Evolutionary conservation across 2,329 filamentous ascomycete species (phyloP).

Genomic region (Colletotrichum endophyticum): DNA sequence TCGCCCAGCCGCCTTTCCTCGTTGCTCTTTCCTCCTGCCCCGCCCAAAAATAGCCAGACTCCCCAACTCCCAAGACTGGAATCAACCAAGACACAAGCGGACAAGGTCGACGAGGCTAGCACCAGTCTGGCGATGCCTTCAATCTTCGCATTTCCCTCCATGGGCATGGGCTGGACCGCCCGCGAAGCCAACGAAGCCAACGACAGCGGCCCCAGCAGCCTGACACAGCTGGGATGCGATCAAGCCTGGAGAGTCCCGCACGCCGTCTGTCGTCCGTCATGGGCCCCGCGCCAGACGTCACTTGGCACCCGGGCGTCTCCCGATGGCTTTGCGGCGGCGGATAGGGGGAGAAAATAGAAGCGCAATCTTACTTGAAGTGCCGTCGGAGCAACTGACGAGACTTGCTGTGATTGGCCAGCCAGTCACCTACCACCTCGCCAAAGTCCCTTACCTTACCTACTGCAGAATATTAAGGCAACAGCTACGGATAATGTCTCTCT

Average conservation of each 20-base stretch:
- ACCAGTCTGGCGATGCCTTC: not conserved
- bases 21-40: slow-evolving; percentile 1
- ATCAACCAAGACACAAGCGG: slow-evolving; percentile 13
- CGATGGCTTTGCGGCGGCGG: not conserved
- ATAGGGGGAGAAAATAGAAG: slow-evolving; percentile 2
- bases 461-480: not conserved
- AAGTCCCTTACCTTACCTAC: not conserved
- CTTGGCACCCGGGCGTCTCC: not conserved
- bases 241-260: not conserved
- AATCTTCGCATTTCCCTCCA: not conserved
- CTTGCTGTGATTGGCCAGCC: not conserved
- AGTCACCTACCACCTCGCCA: not conserved
- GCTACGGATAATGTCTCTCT: not conserved
- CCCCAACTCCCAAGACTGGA: not conserved
- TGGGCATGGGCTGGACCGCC: not conserved
- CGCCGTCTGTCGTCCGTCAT: not conserved
- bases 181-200: not conserved
- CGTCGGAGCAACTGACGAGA: not conserved
- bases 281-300: not conserved
- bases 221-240: slow-evolving; percentile 5
- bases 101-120: not conserved
- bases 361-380: not conserved
- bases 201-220: slow-evolving; percentile 1
- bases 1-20: not conserved
- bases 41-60: not conserved